Conservation (phyloP, 2,329 filamentous ascomycete genomes). For the Calonectria ilicicola region DNA sequence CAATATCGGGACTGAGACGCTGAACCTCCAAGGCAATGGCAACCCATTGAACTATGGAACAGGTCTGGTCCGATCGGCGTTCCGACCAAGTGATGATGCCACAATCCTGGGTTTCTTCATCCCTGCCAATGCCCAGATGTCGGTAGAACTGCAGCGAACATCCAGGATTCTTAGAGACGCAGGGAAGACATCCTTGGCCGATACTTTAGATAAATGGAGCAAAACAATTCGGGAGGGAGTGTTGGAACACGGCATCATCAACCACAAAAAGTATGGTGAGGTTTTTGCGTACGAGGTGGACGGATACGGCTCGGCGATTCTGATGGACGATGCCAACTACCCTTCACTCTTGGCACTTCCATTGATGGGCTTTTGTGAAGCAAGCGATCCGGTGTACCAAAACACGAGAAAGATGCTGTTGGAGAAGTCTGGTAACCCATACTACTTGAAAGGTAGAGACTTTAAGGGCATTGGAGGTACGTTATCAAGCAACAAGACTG, state of each 20-base stretch:
- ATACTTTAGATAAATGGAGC: conserved; percentile 69
- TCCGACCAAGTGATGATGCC: conserved; percentile 94
- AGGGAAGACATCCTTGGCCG: conserved; percentile 65
- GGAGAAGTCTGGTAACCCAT: conserved; percentile 83
- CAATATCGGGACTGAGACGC: conserved; percentile 87
- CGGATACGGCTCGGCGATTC: conserved; percentile 82
- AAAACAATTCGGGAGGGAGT: conserved; percentile 79
- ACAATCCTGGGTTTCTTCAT: conserved; percentile 96
- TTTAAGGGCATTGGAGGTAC: conserved; percentile 91
- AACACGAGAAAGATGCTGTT: conserved; percentile 88
- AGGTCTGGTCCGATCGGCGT: conserved; percentile 89
- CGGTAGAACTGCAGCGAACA: conserved; percentile 84
- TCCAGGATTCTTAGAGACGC: conserved; percentile 75
- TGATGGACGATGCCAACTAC: conserved; percentile 93
- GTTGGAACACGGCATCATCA: conserved; percentile 85
- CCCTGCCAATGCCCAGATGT: conserved; percentile 96
- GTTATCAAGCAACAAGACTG: conserved; percentile 28
- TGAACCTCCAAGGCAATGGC: conserved; percentile 84
- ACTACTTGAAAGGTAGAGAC: conserved; percentile 80
- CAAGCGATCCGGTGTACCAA: conserved; percentile 78
- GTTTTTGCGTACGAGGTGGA: conserved; percentile 93
- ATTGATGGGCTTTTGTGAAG: conserved; percentile 78
- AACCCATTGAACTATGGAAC: conserved; percentile 90
- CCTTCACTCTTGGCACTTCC: conserved; percentile 84
- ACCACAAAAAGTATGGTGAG: conserved; percentile 78